Evolutionary conservation across 2,329 filamentous ascomycete genomes (phyloP).

Genomic region (Leptographium procerum): DNA sequence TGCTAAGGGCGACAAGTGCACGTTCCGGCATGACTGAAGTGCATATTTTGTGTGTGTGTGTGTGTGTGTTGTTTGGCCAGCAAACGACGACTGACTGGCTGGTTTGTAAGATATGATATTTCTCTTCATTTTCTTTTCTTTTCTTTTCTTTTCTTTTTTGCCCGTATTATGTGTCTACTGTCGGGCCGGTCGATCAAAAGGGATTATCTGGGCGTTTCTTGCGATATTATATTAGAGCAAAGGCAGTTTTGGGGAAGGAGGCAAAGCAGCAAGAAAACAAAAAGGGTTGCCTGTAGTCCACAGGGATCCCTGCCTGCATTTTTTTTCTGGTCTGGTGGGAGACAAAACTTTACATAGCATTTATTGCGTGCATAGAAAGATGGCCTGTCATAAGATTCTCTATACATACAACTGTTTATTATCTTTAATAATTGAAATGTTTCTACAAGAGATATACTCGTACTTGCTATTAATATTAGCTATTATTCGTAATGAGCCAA

Average conservation of each 20-base stretch:
- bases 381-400: too few relatives aligned
- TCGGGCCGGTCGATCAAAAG: background rate
- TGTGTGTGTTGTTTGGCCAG: too few relatives aligned
- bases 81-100: too few relatives aligned
- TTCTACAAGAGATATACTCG: too few relatives aligned
- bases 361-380: too few relatives aligned
- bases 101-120: background rate
- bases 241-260: background rate
- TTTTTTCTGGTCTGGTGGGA: background rate
- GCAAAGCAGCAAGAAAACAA: background rate
- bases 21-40: conserved; percentile 55
- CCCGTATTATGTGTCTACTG: too few relatives aligned
- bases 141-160: background rate
- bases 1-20: conserved; percentile 62
- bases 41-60: too few relatives aligned
- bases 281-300: background rate
- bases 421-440: too few relatives aligned
- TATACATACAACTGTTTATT: too few relatives aligned
- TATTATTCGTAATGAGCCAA: too few relatives aligned
- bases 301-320: background rate
- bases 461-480: too few relatives aligned
- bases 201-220: background rate
- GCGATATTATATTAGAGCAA: background rate
- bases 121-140: background rate
- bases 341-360: too few relatives aligned